These are phyloP conservation scores for Lycium barbarum DNA, from an alignment of 257 asterid species.

Conservation along the genomic window DNA sequence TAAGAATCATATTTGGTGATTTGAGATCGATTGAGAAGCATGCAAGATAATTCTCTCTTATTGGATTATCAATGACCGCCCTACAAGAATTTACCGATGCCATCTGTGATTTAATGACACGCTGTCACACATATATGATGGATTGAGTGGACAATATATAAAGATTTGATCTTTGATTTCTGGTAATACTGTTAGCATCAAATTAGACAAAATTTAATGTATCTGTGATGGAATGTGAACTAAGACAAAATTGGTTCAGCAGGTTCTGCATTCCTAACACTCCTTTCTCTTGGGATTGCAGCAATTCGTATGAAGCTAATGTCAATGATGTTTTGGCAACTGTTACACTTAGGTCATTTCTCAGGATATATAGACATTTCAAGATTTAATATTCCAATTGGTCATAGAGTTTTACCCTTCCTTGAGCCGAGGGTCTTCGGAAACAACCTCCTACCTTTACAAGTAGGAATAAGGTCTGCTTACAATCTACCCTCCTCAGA, in stretches of 20 bases:
- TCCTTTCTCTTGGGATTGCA: not conserved
- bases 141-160: not conserved
- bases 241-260: not conserved
- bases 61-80: not conserved
- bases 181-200: conserved; percentile 5
- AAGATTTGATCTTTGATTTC: conserved; percentile 1
- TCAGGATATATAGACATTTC: not conserved
- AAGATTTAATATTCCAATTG: not conserved
- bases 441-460: no score
- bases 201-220: not conserved
- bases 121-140: not conserved
- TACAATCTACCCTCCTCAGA: no score
- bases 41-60: not conserved
- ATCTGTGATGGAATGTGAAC: not conserved
- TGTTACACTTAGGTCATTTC: not conserved
- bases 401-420: not conserved
- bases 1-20: not conserved
- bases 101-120: not conserved
- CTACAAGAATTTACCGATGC: not conserved
- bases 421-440: no score
- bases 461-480: no score
- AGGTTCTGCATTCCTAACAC: not conserved
- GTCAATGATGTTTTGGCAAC: not conserved
- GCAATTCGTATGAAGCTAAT: not conserved
- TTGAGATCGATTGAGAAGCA: not conserved